Percentiles rank a stretch among this genome's conserved stretches.
Evolutionary conservation across 2,329 filamentous ascomycete genomes (phyloP).

Genomic region (Lasiodiplodia sp.): DNA sequence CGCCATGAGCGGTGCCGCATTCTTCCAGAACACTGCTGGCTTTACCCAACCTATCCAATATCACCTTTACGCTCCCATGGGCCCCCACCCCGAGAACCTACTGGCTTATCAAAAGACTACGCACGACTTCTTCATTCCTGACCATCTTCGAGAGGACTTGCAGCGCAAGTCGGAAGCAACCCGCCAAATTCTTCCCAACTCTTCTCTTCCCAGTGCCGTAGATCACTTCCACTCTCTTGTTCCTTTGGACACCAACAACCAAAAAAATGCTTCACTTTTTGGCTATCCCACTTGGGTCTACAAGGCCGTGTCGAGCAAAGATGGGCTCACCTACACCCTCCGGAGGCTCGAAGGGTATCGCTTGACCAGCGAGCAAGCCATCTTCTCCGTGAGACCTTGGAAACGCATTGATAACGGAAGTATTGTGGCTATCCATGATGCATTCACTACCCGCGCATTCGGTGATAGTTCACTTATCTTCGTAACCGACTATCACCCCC

Average conservation of each 20-base stretch:
- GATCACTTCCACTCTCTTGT: conserved; percentile 94
- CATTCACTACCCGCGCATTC: conserved; percentile 92
- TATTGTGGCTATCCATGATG: conserved; percentile 86
- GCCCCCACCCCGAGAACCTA: conserved; percentile 81
- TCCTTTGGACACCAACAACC: conserved; percentile 80
- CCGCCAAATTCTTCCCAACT: conserved; percentile 81
- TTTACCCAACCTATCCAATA: conserved; percentile 71
- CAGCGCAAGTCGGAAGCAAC: conserved; percentile 88
- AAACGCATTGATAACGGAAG: conserved; percentile 81
- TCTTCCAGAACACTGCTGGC: conserved; percentile 68
- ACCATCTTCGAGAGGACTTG: conserved; percentile 84
- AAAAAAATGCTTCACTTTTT: conserved; percentile 80
- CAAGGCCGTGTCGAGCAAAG: conserved; percentile 88
- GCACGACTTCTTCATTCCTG: conserved; percentile 91
- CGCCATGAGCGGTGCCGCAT: conserved; percentile 67
- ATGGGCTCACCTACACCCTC: conserved; percentile 86
- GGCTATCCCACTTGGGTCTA: conserved; percentile 94
- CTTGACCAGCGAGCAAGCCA: conserved; percentile 86
- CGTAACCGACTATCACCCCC: conserved; percentile 90
- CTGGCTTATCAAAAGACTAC: conserved; percentile 84
- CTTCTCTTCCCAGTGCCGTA: conserved; percentile 75
- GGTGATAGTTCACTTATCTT: conserved; percentile 94
- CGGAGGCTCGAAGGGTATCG: conserved; percentile 88
- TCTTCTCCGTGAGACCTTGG: conserved; percentile 87
- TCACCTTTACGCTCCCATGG: conserved; percentile 89